Evolutionary conservation across 768 basidiomycete species (phyloP).

Genomic region (Russula griseocarnosa): DNA sequence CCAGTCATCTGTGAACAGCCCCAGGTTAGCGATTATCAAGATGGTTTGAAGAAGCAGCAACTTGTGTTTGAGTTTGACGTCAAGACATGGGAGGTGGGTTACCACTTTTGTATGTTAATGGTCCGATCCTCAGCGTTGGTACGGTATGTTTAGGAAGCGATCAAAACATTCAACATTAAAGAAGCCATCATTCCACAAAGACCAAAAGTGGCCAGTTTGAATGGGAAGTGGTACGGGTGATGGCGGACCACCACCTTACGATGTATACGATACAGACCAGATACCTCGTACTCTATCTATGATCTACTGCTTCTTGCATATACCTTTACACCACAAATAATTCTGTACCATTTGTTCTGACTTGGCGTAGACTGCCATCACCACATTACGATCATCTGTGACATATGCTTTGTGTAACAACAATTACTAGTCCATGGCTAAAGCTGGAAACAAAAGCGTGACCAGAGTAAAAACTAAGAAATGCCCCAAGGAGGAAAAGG

Average conservation of each 20-base stretch:
- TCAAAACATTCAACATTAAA: constrained; percentile 78
- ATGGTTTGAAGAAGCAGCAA: constrained; percentile 71
- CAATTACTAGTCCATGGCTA: not conserved
- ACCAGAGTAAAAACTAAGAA: not conserved
- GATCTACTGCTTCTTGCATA: not conserved
- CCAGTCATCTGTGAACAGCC: constrained; percentile 64
- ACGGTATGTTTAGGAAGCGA: constrained; percentile 62
- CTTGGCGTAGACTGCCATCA: not conserved
- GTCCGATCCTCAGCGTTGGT: not conserved
- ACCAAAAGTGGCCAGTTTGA: constrained; percentile 51
- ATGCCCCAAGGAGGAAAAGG: not conserved
- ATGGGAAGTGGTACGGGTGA: constrained; percentile 72
- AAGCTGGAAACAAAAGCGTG: not conserved
- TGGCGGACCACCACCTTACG: too few species aligned
- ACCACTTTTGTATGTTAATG: not conserved
- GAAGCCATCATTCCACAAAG: constrained; percentile 74
- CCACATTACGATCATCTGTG: not conserved
- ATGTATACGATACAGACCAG: not conserved
- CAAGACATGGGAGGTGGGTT: constrained; percentile 77
- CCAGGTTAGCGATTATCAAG: constrained; percentile 55
- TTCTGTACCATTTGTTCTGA: not conserved
- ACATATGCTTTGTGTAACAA: not conserved
- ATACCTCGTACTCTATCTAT: constrained; percentile 8
- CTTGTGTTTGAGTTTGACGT: constrained; percentile 90
- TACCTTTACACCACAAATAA: not conserved